Conservation (phyloP, 257 asterid species). For the Rhazya stricta region DNA sequence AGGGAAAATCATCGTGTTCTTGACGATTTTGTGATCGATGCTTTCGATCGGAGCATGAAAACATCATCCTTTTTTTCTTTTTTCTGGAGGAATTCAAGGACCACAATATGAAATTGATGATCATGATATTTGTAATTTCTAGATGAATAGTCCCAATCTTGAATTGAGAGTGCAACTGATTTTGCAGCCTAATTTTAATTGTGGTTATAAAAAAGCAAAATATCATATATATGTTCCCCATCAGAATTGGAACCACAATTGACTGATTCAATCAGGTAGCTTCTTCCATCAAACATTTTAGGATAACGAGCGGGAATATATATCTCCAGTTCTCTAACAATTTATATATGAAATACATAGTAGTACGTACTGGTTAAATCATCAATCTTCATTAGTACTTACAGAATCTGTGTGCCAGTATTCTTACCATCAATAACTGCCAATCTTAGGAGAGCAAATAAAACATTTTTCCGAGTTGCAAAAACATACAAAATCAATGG, state of each 20-base stretch:
- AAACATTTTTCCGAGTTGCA: conserved; percentile 4
- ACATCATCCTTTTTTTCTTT: conserved; percentile 10
- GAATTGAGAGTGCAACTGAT: conserved; percentile 30
- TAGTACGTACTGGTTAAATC: not conserved
- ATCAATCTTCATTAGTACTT: not conserved
- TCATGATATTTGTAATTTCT: conserved; percentile 30
- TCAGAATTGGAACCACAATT: conserved; percentile 34
- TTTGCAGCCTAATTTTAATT: conserved; percentile 32
- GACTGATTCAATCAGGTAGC: conserved; percentile 23
- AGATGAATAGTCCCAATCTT: conserved; percentile 43
- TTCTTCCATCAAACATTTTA: not conserved
- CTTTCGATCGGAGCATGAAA: conserved; percentile 16
- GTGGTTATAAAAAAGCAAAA: conserved; percentile 22
- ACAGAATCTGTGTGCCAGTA: conserved; percentile 1
- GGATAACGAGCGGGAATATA: not conserved
- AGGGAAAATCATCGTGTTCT: conserved; percentile 5
- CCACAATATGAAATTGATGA: conserved; percentile 40
- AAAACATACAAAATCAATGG: conserved; percentile 23
- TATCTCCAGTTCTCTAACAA: not conserved
- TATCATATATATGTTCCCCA: conserved; percentile 28
- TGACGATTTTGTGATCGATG: conserved; percentile 22
- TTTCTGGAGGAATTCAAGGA: conserved; percentile 34
- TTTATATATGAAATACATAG: not conserved
- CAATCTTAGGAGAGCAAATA: conserved; percentile 11
- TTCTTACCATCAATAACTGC: conserved; percentile 14